Base-by-base conservation (phyloP, 495 filamentous ascomycete species). In the Penicillium odoratum region DNA sequence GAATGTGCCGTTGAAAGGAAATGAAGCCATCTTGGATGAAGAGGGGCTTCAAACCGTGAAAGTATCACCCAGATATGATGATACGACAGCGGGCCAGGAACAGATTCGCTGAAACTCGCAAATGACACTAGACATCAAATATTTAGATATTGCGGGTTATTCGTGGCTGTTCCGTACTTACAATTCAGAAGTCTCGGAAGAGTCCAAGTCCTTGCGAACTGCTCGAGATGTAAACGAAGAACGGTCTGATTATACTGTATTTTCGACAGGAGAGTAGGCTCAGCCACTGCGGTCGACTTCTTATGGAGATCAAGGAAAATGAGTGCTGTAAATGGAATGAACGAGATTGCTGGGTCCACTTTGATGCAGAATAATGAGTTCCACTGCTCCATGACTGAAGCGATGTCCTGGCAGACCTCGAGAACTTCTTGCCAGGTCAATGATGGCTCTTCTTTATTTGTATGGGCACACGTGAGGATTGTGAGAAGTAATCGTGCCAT, bases 311-410 rank as follows among this genome's bases (percentile, higher is more conserved):
- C 31, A 4, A 67, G 44, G 15, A 67, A 58, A 2, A 67, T 53
- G 0, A 64, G 62, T 16, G 56, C 46, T 15, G 59, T 59, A 33
- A 67, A 64, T 28, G 62, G 40, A 33, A 40, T 64, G 7, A 67
- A 59, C 1, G 45, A 30, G 25, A 64, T 67, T 6, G 61, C 64
- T 25, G 64, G 64, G 38, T 67, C 64, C 3, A 64, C 64, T 8
- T 7, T 56, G 5, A 64, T 21, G 40, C 52, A 61, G 51, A 61
- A 62, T 15, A 55, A 30, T 48, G 55, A 59, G 48, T 67, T 50
- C 61, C 61, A 67, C 45, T 67, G 61, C 3, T 26, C 52, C n/a
- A 58, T 48, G 13, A 58, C 8, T 8, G 43, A 16, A n/a, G 58
- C 52, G 28, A 67, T 60, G 31, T 64, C 58, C 38, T 60, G 61